Base-by-base conservation (phyloP, 768 basidiomycete genomes). In the Mycena floridula region DNA sequence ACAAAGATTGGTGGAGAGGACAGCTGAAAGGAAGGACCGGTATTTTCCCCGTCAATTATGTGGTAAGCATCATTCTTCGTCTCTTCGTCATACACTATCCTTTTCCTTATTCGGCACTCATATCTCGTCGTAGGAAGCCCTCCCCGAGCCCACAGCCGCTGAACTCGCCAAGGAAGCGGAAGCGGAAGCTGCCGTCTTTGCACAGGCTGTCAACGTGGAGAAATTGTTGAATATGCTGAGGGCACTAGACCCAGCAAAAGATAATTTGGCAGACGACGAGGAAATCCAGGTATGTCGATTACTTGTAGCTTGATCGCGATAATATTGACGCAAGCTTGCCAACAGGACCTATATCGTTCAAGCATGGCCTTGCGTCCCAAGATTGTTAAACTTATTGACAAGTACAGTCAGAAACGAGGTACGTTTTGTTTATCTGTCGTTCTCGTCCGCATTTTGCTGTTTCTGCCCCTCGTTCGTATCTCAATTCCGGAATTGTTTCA, bases 1-100 rank as follows among this genome's bases (percentile, higher is more conserved):
- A 95, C 63, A 86, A 89, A 54, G 92, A 96, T 59, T 98, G 95
- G 95, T 97, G 93, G 91, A 67, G 90, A 20, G 95, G 95, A 1
- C 92, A 96, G 53, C 62, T 94, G 37, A 87, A 82, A 56, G 93
- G 90, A 0, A 69, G 88, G 46, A 91, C 92, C 3, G 92, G 92
- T 36, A 98, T 98, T 38, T 97, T 98, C 63, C 95, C 95, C 0
- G 90, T 95, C 16, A 96, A 95, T 61, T 96, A 97, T 67, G 91
- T 97, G 54, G n/a, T n/a, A n/a, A n/a, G n/a, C n/a, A 90, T 89
- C 54, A 6, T 84, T 74, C 27, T 48, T n/a, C n/a, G n/a, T n/a
- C n/a, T n/a, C n/a, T 28, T 22, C 48, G 35, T 48, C 30, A 36
- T 37, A 30, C 25, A 43, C 24, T 40, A 27, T 37, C 27, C 27